Conservation (phyloP, 2,329 filamentous ascomycete species). For the Eutypa lata region DNA sequence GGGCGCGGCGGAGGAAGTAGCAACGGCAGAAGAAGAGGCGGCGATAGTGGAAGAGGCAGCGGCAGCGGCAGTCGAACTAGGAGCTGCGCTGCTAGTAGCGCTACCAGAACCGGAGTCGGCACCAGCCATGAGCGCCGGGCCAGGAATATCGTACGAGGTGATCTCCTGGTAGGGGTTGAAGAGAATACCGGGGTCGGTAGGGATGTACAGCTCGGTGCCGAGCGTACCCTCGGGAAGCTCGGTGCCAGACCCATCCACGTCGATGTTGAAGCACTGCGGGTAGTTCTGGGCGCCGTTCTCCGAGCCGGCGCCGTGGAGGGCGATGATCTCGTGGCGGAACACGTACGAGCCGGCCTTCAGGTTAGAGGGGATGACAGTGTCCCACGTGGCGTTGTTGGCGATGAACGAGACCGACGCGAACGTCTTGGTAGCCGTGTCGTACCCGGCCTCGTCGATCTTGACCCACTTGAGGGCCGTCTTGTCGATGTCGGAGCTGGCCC, state of each 20-base stretch:
- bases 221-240: constrained; percentile 42
- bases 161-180: constrained; percentile 19
- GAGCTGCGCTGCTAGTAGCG: not conserved
- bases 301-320: constrained; percentile 34
- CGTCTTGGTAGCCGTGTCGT: not conserved
- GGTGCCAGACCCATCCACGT: constrained; percentile 49
- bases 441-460: not conserved
- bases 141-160: constrained; percentile 11
- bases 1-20: constrained; percentile 4
- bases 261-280: constrained; percentile 54
- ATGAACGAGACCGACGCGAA: not conserved
- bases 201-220: constrained; percentile 32
- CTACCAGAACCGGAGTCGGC: not conserved
- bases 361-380: not conserved
- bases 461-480: not conserved
- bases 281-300: constrained; percentile 39
- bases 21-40: constrained; percentile 1
- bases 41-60: constrained; percentile 4
- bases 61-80: constrained; percentile 3
- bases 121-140: constrained; percentile 1
- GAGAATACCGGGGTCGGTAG: constrained; percentile 18
- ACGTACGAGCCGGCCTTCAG: not conserved
- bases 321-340: constrained; percentile 43
- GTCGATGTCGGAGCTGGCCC: not conserved
- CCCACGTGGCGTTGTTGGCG: not conserved